These are phyloP conservation scores for Cyclotella baltica DNA, from an alignment of 108 stramenopile species.

Conservation along the genomic window DNA sequence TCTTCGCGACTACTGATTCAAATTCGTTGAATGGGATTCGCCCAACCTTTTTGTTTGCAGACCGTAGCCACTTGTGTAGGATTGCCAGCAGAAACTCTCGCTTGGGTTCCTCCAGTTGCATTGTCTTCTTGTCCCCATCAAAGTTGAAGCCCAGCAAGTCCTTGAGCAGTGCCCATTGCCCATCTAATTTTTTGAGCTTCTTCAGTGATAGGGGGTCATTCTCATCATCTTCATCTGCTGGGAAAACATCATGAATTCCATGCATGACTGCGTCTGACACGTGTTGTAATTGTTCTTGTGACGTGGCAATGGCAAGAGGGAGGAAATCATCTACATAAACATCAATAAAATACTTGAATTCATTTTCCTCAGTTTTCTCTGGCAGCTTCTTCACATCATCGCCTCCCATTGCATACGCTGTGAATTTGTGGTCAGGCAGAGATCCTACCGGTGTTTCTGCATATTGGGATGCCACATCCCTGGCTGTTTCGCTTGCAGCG, in stretches of 20 bases:
- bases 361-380: not conserved
- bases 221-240: not conserved
- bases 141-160: not conserved
- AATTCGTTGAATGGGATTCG: not conserved
- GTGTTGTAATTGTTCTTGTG: not conserved
- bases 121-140: not conserved
- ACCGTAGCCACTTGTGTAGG: not conserved
- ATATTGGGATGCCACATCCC: not conserved
- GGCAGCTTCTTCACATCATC: not conserved
- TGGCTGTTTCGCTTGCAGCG: not conserved
- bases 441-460: not conserved
- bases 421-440: not conserved
- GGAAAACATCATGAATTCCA: slow-evolving; percentile 4
- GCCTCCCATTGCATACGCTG: not conserved
- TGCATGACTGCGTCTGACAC: not conserved
- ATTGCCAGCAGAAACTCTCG: not conserved
- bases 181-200: not conserved
- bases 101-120: not conserved
- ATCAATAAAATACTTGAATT: not conserved
- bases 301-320: not conserved
- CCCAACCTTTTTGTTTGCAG: no score
- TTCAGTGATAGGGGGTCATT: slow-evolving; percentile 1
- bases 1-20: not conserved
- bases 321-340: slow-evolving; percentile 5
- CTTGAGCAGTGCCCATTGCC: not conserved